These are phyloP conservation scores for Arthrobotrys musiformis DNA, from an alignment of 2,329 filamentous ascomycete genomes.

Conservation along the genomic window DNA sequence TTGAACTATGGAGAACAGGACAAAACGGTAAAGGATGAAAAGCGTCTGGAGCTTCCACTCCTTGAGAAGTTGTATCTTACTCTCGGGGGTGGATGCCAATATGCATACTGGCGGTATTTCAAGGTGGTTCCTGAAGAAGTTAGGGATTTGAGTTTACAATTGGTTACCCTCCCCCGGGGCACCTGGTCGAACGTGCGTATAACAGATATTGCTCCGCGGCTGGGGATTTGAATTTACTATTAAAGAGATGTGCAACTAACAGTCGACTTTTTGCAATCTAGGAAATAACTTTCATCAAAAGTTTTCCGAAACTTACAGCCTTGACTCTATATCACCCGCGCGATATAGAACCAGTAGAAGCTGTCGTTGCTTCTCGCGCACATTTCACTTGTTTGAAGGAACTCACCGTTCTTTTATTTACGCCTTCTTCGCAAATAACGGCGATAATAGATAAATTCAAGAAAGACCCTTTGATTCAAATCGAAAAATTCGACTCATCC, in stretches of 20 bases:
- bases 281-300: background rate
- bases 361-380: background rate
- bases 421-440: background rate
- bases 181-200: background rate
- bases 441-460: background rate
- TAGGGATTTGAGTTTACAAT: background rate
- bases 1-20: background rate
- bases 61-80: background rate
- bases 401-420: background rate
- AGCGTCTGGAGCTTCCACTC: background rate
- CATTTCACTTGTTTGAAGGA: background rate
- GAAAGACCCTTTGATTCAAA: background rate
- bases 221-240: too few species aligned
- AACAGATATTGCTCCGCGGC: background rate
- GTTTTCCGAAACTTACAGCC: background rate
- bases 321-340: background rate
- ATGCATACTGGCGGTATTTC: background rate
- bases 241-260: background rate
- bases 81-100: background rate
- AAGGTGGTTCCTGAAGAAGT: background rate
- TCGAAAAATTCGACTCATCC: background rate
- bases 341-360: background rate
- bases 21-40: background rate
- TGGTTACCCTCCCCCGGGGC: background rate
- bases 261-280: background rate